Evolutionary conservation across 2,329 filamentous ascomycete genomes (phyloP).

Genomic region (Bimuria novae-zelandiae): DNA sequence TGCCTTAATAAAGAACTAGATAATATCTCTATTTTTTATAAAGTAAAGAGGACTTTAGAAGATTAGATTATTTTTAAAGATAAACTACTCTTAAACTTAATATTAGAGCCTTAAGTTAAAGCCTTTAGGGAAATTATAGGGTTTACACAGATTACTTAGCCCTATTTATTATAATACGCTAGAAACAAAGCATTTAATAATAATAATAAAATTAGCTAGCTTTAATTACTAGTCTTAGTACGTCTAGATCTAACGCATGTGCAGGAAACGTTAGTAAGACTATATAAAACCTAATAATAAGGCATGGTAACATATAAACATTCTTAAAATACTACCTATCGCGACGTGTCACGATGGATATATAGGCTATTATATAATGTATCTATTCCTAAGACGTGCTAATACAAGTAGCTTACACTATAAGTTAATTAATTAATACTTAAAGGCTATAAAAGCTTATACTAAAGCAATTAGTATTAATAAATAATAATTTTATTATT

Average conservation of each 20-base stretch:
- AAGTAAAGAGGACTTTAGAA: conserved; percentile 24
- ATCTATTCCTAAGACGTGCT: conserved; percentile 17
- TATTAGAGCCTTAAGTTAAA: conserved; percentile 33
- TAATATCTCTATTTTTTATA: conserved; percentile 39
- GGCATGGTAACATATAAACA: conserved; percentile 1
- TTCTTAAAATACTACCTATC: conserved; percentile 17
- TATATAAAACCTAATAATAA: not conserved
- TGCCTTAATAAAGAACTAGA: conserved; percentile 38
- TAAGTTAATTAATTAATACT: conserved; percentile 20
- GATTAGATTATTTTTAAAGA: conserved; percentile 32
- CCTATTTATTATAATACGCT: conserved; percentile 43
- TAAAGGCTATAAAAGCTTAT: conserved; percentile 16
- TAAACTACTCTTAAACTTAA: conserved; percentile 26
- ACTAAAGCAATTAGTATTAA: conserved; percentile 17
- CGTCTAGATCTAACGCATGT: not conserved
- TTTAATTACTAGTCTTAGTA: not conserved
- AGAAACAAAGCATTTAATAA: conserved; percentile 47
- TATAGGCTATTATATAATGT: conserved; percentile 18
- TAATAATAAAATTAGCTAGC: conserved; percentile 36
- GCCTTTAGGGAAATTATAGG: conserved; percentile 38
- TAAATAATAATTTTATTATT: conserved; percentile 17
- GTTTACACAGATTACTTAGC: conserved; percentile 38
- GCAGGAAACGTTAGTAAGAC: conserved; percentile 8
- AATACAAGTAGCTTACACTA: conserved; percentile 20
- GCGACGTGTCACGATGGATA: conserved; percentile 13